A percentile compares a stretch with the other conserved stretches of the same genome.
phyloP scores from a whole-genome alignment of 1,284 basidiomycete genomes.

The Marasmius tenuissimus region DNA sequence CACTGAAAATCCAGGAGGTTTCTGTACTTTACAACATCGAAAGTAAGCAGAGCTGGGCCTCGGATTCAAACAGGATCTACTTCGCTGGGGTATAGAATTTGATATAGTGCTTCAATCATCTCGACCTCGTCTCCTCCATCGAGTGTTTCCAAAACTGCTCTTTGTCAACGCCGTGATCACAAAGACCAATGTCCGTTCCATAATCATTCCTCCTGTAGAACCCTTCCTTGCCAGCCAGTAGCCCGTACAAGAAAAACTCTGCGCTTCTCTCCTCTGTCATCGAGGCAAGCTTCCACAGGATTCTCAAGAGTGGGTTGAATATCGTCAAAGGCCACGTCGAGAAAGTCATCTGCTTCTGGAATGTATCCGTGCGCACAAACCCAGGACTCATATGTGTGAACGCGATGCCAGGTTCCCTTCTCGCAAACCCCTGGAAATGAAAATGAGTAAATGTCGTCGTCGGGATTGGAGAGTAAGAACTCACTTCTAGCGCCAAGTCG shows the following conservation, averaged over 20 bases:
- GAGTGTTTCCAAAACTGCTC: slow-evolving; percentile 1
- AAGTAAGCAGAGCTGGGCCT: too few species aligned
- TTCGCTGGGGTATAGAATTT: too few species aligned
- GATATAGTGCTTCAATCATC: not conserved
- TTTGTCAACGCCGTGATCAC: not conserved
- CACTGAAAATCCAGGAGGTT: too few species aligned
- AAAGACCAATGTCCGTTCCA: not conserved
- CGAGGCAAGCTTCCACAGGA: not conserved
- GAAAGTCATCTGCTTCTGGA: not conserved
- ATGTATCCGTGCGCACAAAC: not conserved
- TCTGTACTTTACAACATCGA: too few species aligned
- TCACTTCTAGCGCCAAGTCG: not conserved
- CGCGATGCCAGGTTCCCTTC: not conserved
- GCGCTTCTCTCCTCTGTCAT: not conserved
- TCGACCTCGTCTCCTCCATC: not conserved
- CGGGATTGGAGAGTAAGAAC: not conserved
- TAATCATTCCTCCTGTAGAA: not conserved
- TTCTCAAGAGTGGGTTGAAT: not conserved
- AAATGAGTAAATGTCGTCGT: not conserved
- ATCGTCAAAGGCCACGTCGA: not conserved
- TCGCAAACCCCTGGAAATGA: not conserved
- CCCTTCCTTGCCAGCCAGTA: not conserved
- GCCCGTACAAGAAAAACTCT: not conserved
- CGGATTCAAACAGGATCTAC: too few species aligned
- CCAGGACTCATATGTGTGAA: slow-evolving; percentile 1